phyloP scores from a whole-genome alignment of 1,284 basidiomycete genomes.

The Stereum hirsutum region DNA sequence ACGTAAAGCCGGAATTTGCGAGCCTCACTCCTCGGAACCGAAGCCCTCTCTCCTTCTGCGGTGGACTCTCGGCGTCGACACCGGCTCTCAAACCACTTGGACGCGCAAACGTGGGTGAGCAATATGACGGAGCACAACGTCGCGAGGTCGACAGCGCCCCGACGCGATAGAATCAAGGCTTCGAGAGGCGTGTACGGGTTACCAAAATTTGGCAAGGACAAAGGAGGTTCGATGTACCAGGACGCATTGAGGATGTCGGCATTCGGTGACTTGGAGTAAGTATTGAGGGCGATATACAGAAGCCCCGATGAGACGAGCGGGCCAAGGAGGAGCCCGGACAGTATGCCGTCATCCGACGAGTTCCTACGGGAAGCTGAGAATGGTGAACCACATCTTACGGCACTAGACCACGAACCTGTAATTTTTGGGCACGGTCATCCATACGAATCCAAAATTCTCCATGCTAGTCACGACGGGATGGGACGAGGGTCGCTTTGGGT shows the following conservation, averaged over 20 bases:
- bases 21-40: constrained; percentile 68
- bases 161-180: constrained; percentile 63
- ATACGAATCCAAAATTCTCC: constrained; percentile 56
- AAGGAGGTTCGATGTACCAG: constrained; percentile 75
- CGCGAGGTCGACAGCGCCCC: constrained; percentile 68
- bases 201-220: constrained; percentile 33
- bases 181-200: constrained; percentile 37
- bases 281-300: constrained; percentile 40
- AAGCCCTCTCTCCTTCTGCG: constrained; percentile 58
- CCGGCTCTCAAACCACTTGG: constrained; percentile 60
- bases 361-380: constrained; percentile 2
- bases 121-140: constrained; percentile 76
- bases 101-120: constrained; percentile 68
- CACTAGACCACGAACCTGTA: constrained; percentile 46
- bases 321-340: constrained; percentile 72
- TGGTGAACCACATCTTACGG: not conserved
- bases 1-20: constrained; percentile 53
- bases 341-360: constrained; percentile 74
- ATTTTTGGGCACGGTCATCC: constrained; percentile 87
- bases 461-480: constrained; percentile 23
- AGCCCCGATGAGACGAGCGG: constrained; percentile 68
- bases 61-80: constrained; percentile 30
- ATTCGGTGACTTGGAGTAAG: constrained; percentile 12
- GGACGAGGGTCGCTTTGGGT: constrained; percentile 27
- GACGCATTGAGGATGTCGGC: constrained; percentile 34